A percentile compares a stretch with the other conserved stretches of the same genome.
Conservation (phyloP, 2,329 filamentous ascomycete species). For the Dothideomycetes sp. region DNA sequence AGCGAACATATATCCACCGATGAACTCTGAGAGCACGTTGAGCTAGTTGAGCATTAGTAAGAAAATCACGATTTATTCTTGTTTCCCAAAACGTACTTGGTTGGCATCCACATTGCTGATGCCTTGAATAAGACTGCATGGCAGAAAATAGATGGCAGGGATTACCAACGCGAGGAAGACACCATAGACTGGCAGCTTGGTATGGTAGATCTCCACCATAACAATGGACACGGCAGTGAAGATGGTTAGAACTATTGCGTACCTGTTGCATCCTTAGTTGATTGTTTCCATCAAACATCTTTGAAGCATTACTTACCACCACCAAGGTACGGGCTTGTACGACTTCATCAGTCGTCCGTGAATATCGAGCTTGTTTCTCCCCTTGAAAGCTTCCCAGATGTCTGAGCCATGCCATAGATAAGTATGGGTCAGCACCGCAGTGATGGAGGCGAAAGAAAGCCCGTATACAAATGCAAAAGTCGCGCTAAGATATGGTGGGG, state of each 20-base stretch:
- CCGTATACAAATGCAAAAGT: constrained; percentile 32
- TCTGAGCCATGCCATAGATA: constrained; percentile 29
- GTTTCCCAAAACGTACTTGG: too few relatives aligned
- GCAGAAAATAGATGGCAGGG: constrained; percentile 74
- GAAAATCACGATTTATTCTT: too few relatives aligned
- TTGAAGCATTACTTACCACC: constrained; percentile 42
- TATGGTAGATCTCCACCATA: constrained; percentile 21
- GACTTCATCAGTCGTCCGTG: constrained; percentile 75
- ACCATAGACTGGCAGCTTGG: constrained; percentile 63
- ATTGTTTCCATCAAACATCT: too few relatives aligned
- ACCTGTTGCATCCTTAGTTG: constrained; percentile 1
- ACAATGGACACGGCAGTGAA: constrained; percentile 22
- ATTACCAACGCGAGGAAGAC: constrained; percentile 69
- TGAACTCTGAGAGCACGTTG: constrained; percentile 36
- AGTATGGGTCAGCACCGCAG: constrained; percentile 28
- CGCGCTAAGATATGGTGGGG: constrained; percentile 29
- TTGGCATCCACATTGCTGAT: constrained; percentile 22
- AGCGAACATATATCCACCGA: constrained; percentile 73
- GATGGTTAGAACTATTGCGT: constrained; percentile 19
- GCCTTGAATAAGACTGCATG: constrained; percentile 90
- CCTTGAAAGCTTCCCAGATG: constrained; percentile 23
- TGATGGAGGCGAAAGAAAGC: constrained; percentile 30
- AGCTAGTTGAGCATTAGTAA: too few relatives aligned
- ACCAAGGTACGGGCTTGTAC: constrained; percentile 72
- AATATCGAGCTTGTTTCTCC: constrained; percentile 21